Conservation (phyloP, 495 filamentous ascomycete species). For the Umbilicaria muhlenbergii region DNA sequence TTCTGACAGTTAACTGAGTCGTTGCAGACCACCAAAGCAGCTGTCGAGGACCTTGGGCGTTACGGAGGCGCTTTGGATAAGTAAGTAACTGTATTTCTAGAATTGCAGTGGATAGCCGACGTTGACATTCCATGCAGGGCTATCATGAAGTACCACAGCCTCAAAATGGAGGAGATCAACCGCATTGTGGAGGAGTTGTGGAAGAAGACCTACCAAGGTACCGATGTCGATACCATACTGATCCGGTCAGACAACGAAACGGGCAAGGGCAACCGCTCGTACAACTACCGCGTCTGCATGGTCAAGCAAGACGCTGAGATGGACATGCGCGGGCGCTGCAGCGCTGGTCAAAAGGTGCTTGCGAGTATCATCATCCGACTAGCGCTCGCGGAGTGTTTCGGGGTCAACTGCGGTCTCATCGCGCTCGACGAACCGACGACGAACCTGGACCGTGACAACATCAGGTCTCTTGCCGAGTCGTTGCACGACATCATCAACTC, state of each 20-base stretch:
- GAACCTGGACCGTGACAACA: constrained; percentile 91
- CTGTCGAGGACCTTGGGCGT: constrained; percentile 72
- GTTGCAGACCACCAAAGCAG: constrained; percentile 62
- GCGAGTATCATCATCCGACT: constrained; percentile 96
- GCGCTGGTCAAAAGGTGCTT: constrained; percentile 89
- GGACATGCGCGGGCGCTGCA: constrained; percentile 98
- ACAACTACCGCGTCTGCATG: constrained; percentile 99
- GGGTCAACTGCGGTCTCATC: constrained; percentile 89
- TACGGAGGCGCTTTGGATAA: constrained; percentile 74
- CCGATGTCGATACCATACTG: constrained; percentile 91
- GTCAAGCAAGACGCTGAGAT: constrained; percentile 93
- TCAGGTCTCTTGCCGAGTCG: constrained; percentile 68
- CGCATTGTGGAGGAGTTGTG: constrained; percentile 87
- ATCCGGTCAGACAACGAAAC: constrained; percentile 81
- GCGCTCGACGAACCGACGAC: constrained; percentile 97
- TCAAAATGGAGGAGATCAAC: constrained; percentile 99
- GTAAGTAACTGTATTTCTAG: constrained; percentile 10
- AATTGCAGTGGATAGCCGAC: not conserved
- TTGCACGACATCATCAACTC: constrained; percentile 77
- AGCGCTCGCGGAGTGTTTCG: constrained; percentile 92
- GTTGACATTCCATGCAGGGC: constrained; percentile 28
- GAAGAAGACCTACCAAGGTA: constrained; percentile 93
- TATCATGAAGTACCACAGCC: constrained; percentile 86
- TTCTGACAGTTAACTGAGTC: not conserved
- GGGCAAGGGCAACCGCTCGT: constrained; percentile 59